Base-by-base conservation (phyloP, 2,329 filamentous ascomycete species). In the Cryoendolithus antarcticus region DNA sequence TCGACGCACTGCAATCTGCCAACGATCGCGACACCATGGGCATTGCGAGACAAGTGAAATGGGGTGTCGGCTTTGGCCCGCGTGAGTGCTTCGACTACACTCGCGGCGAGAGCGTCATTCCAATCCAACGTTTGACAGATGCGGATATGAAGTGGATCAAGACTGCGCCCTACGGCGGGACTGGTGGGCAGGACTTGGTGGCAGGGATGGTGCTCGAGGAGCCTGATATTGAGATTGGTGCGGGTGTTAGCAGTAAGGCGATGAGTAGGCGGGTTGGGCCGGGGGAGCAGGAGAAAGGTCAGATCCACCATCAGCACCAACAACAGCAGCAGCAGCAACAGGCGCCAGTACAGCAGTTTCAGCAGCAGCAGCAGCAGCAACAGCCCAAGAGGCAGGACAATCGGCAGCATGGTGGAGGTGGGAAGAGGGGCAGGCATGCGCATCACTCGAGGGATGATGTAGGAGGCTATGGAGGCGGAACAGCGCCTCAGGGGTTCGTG, bases 91-190 rank as follows among this genome's bases (percentile, higher is more conserved):
- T 86, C 59, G 88, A 98, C 62, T 98, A 98, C 62, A 74, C 80
- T 49, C 91, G 80, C 8, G 91, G 91, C 37, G 72, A 96, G 61
- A 96, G 88, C 59, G 67, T 94, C 39, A 96, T 98, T 47, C 91
- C 91, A 1, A 91, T 98, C 48, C 74, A 80, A 51, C 82, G 88
- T 53, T 75, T 98, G 41, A 98, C 91, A 2, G 91, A 98, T 51
- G 91, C 91, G 19, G 91, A 98, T 64, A 77, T 85, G 45, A 95
- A 96, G 62, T 98, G 91, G 91, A 86, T 96, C 71, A 65, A 94
- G 48, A 94, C 80, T 29, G 93, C 91, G 9, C 85, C 93, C 48
- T 94, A 81, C 57, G 91, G 91, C 48, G 91, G 91, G 39, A 94
- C 85, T 45, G 91, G 89, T 41, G 91, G 89, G 40, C 74, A 75